Evolutionary conservation across 768 basidiomycete genomes (phyloP), one percentile per base, ranked within the genome.

Genomic region (Chlorophyllum brunneum): DNA sequence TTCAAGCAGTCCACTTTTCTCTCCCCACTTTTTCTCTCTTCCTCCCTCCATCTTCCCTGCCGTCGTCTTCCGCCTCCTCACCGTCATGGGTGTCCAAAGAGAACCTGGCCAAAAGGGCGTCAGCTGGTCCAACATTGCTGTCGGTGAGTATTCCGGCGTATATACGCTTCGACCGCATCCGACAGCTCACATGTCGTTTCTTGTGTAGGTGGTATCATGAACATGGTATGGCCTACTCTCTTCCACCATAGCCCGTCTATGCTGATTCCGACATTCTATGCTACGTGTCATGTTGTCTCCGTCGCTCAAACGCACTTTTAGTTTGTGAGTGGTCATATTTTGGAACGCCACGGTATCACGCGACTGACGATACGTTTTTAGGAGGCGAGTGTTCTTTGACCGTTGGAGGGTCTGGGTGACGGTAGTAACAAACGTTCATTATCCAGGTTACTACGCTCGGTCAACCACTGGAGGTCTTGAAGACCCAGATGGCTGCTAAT

Each of bases 401-500:
- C 24, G 15, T 40, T 9, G 11, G 54, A 58, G 27, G n/a, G 38
- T 26, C 13, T 46, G 50, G 23, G 45, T 31, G 37, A 29, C 20
- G 3, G 15, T 29, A 23, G 16, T 56, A 54, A 52, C 54, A 26
- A 15, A n/a, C 1, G 8, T 37, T 13, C 24, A 31, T 24, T 48
- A 23, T 54, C 18, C 63, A 98, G 87, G 97, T 99, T 59, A 98
- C 97, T 51, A 98, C 95, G 7, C 81, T 99, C 26, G 97, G 97
- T 31, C 97, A 99, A 75, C 97, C 97, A 18, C 74, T 99, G 54
- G 97, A 99, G 73, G 97, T 98, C 29, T 71, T 98, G 59, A 99
- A 99, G 74, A 99, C 97, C 15, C 97, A 99, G 67, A 98, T 99
- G 97, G 97, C 97, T 54, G 92, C 94, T 55, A 95, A 95, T 74